A percentile compares a stretch with the other conserved stretches of the same genome.
phyloP scores from a whole-genome alignment of 2,329 filamentous ascomycete species.

The Fusarium miscanthi region DNA sequence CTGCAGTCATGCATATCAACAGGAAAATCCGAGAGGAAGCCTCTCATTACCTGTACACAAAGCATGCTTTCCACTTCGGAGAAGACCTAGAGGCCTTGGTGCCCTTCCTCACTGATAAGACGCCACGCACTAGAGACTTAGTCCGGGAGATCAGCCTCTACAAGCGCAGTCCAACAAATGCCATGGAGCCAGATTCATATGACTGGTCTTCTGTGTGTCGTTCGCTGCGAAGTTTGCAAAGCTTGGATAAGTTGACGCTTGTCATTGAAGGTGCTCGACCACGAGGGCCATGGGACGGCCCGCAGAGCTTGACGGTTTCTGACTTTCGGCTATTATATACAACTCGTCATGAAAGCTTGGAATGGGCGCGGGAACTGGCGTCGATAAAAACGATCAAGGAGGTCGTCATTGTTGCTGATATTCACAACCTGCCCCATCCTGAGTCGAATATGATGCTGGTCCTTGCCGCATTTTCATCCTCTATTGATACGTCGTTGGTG shows the following conservation, averaged over 20 bases:
- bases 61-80: slow-evolving; percentile 69
- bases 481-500: slow-evolving; percentile 66
- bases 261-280: slow-evolving; percentile 67
- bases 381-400: slow-evolving; percentile 60
- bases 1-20: slow-evolving; percentile 59
- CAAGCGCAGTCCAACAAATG: slow-evolving; percentile 63
- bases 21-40: slow-evolving; percentile 65
- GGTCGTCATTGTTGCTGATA: slow-evolving; percentile 63
- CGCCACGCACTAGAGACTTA: slow-evolving; percentile 57
- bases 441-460: slow-evolving; percentile 65
- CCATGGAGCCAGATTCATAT: slow-evolving; percentile 51
- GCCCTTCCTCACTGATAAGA: slow-evolving; percentile 69
- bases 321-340: slow-evolving; percentile 60
- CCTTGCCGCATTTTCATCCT: slow-evolving; percentile 69
- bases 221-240: slow-evolving; percentile 54
- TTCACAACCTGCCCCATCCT: slow-evolving; percentile 65
- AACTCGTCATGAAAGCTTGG: slow-evolving; percentile 61
- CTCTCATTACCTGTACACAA: slow-evolving; percentile 65
- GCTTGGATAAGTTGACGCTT: slow-evolving; percentile 59
- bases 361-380: slow-evolving; percentile 68
- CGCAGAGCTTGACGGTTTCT: slow-evolving; percentile 56
- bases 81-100: slow-evolving; percentile 68
- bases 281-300: slow-evolving; percentile 61
- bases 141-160: slow-evolving; percentile 64
- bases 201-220: slow-evolving; percentile 66